Conservation (phyloP, 805 yeast species). For the Nakazawaea peltata region DNA sequence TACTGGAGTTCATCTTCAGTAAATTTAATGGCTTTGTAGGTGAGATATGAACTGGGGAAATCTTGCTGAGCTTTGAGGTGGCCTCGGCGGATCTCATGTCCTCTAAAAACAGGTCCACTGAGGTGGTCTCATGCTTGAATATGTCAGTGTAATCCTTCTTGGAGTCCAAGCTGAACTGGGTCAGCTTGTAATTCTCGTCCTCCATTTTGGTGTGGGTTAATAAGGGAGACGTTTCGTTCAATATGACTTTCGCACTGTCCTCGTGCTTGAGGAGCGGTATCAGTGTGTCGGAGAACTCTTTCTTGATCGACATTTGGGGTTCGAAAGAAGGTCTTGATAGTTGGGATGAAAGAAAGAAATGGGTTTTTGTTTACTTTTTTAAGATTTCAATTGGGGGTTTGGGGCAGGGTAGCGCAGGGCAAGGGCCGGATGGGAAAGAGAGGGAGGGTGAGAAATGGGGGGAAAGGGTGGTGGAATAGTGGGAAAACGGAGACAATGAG, state of each 20-base stretch:
- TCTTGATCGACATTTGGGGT: too few species aligned
- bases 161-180: slow-evolving; percentile 3
- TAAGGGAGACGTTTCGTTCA: not conserved
- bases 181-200: too few species aligned
- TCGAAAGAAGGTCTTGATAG: too few species aligned
- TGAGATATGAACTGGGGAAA: slow-evolving; percentile 1
- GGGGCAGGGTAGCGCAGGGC: too few species aligned
- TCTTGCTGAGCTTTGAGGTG: slow-evolving; percentile 3
- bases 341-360: too few species aligned
- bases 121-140: slow-evolving; percentile 22
- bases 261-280: not conserved
- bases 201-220: not conserved
- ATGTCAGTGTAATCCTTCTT: slow-evolving; percentile 7
- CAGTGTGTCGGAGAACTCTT: slow-evolving; percentile 2
- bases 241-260: not conserved
- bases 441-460: too few species aligned
- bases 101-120: slow-evolving; percentile 30
- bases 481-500: too few species aligned
- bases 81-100: slow-evolving; percentile 16
- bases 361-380: too few species aligned
- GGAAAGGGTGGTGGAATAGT: too few species aligned
- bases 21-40: slow-evolving; percentile 21
- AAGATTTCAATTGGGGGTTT: too few species aligned
- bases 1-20: slow-evolving; percentile 14
- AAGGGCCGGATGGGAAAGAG: too few species aligned